Evolutionary conservation across 192 early-diverging fungal species (phyloP).

Genomic region (Phlyctochytrium planicorne): DNA sequence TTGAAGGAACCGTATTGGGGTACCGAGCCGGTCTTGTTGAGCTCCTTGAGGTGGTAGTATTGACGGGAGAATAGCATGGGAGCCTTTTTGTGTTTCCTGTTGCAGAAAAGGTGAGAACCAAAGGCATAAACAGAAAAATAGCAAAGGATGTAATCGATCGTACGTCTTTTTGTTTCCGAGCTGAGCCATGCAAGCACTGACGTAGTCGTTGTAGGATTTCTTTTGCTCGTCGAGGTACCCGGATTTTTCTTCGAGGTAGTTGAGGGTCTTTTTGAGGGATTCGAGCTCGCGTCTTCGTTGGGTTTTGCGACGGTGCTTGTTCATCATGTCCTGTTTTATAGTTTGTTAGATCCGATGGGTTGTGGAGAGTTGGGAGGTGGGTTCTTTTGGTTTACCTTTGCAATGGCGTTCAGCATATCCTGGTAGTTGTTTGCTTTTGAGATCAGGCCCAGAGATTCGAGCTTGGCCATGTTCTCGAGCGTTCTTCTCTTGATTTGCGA

Average conservation of each 20-base stretch:
- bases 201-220: constrained; percentile 87
- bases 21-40: constrained; percentile 80
- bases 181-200: constrained; percentile 85
- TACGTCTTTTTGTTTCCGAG: constrained; percentile 67
- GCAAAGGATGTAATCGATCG: no score
- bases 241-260: constrained; percentile 81
- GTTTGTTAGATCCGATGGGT: neutral
- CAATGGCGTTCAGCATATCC: constrained; percentile 90
- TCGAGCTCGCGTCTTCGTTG: constrained; percentile 72
- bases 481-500: constrained; percentile 77
- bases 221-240: constrained; percentile 84
- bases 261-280: constrained; percentile 75
- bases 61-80: constrained; percentile 89
- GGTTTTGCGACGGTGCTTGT: constrained; percentile 81
- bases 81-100: constrained; percentile 60
- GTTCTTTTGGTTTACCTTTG: constrained; percentile 39
- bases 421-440: constrained; percentile 80
- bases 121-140: no score
- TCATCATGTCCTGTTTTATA: constrained; percentile 72
- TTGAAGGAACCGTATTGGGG: constrained; percentile 98
- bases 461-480: constrained; percentile 74
- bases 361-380: no score
- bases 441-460: constrained; percentile 76
- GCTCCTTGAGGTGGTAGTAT: constrained; percentile 88
- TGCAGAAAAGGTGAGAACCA: neutral